Percentiles rank a stretch among this genome's conserved stretches.
phyloP scores from a whole-genome alignment of 2,329 filamentous ascomycete genomes.

The Pseudogymnoascus sp. region DNA sequence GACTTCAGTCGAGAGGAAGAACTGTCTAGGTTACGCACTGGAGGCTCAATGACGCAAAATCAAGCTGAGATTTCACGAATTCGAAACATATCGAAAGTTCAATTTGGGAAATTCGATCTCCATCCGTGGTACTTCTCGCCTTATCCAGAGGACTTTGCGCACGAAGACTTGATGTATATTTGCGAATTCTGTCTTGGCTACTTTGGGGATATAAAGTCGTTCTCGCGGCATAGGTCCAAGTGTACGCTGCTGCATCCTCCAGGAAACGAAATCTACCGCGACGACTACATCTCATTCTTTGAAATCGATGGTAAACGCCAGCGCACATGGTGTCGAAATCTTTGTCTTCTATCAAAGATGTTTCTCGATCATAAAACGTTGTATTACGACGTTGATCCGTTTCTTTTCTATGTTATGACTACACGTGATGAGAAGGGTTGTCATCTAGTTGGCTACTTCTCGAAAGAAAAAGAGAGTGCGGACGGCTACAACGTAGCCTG shows the following conservation, averaged over 20 bases:
- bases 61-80: conserved; percentile 95
- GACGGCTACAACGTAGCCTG: conserved; percentile 98
- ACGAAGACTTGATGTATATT: conserved; percentile 86
- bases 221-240: conserved; percentile 78
- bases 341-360: conserved; percentile 90
- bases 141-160: conserved; percentile 82
- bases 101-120: conserved; percentile 86
- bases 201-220: conserved; percentile 75
- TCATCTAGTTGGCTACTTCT: conserved; percentile 98
- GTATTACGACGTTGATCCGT: conserved; percentile 99
- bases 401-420: conserved; percentile 98
- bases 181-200: conserved; percentile 97
- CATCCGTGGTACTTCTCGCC: conserved; percentile 99
- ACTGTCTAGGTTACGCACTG: conserved; percentile 90
- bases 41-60: conserved; percentile 98
- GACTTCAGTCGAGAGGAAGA: conserved; percentile 76
- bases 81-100: conserved; percentile 85
- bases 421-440: conserved; percentile 80
- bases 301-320: conserved; percentile 94
- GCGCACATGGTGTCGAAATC: conserved; percentile 91
- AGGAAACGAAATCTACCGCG: conserved; percentile 96
- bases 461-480: conserved; percentile 94
- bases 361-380: conserved; percentile 97
- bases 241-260: conserved; percentile 88
- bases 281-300: conserved; percentile 90